phyloP scores from a whole-genome alignment of 352 stramenopile genomes.

The Phytophthora fragariae region DNA sequence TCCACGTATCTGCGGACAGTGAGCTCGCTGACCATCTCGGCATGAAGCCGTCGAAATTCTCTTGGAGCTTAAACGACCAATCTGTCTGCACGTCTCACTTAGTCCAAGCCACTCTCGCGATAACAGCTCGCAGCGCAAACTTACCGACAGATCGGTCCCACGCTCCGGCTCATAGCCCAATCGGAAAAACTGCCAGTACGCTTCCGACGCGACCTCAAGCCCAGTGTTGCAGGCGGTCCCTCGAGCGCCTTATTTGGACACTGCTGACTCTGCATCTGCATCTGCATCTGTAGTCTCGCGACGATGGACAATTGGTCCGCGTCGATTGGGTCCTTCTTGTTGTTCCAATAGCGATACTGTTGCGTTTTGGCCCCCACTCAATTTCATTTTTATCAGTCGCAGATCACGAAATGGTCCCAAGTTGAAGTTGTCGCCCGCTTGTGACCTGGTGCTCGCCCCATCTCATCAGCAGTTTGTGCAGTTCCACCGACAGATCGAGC shows the following conservation, averaged over 20 bases:
- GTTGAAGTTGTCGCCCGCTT: slow-evolving; percentile 22
- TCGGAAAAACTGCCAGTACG: slow-evolving; percentile 31
- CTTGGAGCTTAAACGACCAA: slow-evolving; percentile 17
- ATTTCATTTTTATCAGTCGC: slow-evolving; percentile 20
- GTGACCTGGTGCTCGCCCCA: slow-evolving; percentile 16
- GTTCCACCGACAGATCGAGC: not conserved
- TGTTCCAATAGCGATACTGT: not conserved
- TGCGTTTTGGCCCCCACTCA: not conserved
- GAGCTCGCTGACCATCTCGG: slow-evolving; percentile 15
- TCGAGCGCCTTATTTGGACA: slow-evolving; percentile 1
- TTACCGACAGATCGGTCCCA: slow-evolving; percentile 14
- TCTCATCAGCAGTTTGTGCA: slow-evolving; percentile 30
- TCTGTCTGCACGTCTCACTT: slow-evolving; percentile 5
- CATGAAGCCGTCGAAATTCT: slow-evolving; percentile 19
- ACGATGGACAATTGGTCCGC: slow-evolving; percentile 19
- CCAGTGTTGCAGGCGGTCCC: no score
- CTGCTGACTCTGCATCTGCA: slow-evolving; percentile 5
- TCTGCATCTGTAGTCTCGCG: slow-evolving; percentile 10
- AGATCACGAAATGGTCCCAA: slow-evolving; percentile 1
- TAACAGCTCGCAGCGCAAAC: not conserved
- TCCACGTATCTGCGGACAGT: slow-evolving; percentile 18
- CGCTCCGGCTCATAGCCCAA: slow-evolving; percentile 11
- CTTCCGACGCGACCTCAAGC: slow-evolving; percentile 23
- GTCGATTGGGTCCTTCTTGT: slow-evolving; percentile 13
- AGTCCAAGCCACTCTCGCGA: no score